phyloP scores from a whole-genome alignment of 1,284 basidiomycete species.

The Microbotryum scabiosae region DNA sequence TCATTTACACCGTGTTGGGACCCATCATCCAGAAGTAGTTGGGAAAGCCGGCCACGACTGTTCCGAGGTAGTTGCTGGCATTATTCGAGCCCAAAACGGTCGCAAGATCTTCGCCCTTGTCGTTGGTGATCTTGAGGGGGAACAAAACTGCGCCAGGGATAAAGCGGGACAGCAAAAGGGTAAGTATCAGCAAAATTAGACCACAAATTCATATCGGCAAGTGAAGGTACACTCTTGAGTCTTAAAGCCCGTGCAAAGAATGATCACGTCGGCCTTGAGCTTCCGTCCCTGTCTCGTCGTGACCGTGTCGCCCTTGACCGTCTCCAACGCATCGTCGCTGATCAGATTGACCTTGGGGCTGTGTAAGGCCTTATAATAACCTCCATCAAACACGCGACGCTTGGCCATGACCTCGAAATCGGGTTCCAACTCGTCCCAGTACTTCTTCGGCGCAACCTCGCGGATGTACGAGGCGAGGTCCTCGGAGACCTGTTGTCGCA shows the following conservation, averaged over 20 bases:
- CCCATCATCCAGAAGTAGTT: conserved; percentile 30
- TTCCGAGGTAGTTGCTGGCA: conserved; percentile 21
- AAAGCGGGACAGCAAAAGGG: too few relatives aligned
- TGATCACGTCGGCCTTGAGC: conserved; percentile 24
- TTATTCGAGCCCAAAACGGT: conserved; percentile 9
- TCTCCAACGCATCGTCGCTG: conserved; percentile 18
- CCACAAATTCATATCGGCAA: too few relatives aligned
- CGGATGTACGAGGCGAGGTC: too few relatives aligned
- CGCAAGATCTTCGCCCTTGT: conserved; percentile 17
- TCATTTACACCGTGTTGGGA: conserved; percentile 7
- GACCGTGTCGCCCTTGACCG: conserved; percentile 11
- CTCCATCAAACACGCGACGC: conserved; percentile 25
- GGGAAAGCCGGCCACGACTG: conserved; percentile 16
- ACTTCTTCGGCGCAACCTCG: conserved; percentile 16
- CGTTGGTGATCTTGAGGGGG: conserved; percentile 25
- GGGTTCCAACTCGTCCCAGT: conserved; percentile 23
- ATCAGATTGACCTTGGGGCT: conserved; percentile 19
- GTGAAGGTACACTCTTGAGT: too few relatives aligned
- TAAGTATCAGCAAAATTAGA: too few relatives aligned
- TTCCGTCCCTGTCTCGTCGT: conserved; percentile 14
- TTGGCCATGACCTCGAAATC: conserved; percentile 30
- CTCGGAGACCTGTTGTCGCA: conserved; percentile 4
- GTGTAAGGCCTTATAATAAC: conserved; percentile 18
- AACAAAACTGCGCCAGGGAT: conserved; percentile 7
- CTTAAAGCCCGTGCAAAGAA: conserved; percentile 8